A percentile compares a stretch with the other conserved stretches of the same genome.
These are phyloP conservation scores for Cercospora canescens DNA, from an alignment of 2,329 filamentous ascomycete genomes.

Conservation along the genomic window DNA sequence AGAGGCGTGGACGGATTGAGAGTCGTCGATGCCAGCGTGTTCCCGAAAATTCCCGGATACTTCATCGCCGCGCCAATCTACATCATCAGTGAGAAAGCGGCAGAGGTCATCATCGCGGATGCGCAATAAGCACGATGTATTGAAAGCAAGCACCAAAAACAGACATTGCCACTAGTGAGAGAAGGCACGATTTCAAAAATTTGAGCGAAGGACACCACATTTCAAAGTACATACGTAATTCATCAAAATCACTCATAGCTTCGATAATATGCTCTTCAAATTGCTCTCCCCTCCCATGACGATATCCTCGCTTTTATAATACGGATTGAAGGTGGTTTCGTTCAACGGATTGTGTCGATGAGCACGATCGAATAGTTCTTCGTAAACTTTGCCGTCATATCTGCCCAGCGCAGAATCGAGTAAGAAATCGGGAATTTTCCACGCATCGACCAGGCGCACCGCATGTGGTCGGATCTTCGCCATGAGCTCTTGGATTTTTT, in stretches of 20 bases:
- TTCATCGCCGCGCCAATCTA: slow-evolving; percentile 55
- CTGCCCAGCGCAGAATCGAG: slow-evolving; percentile 54
- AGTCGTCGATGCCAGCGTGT: slow-evolving; percentile 63
- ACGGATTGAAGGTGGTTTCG: slow-evolving; percentile 50
- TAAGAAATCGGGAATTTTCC: slow-evolving; percentile 55
- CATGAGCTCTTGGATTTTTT: slow-evolving; percentile 50
- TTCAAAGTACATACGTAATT: not conserved
- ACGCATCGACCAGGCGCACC: slow-evolving; percentile 53
- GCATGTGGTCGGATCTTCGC: slow-evolving; percentile 51
- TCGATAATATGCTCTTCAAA: slow-evolving; percentile 32
- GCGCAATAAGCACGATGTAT: not conserved
- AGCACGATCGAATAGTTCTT: slow-evolving; percentile 53
- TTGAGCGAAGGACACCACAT: not conserved
- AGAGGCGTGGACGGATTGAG: slow-evolving; percentile 50
- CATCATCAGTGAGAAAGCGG: slow-evolving; percentile 62
- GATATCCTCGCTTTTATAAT: slow-evolving; percentile 52
- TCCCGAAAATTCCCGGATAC: slow-evolving; percentile 56
- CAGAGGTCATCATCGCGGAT: slow-evolving; percentile 51
- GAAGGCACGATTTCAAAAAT: not conserved
- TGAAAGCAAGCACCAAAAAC: not conserved
- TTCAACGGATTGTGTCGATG: slow-evolving; percentile 56
- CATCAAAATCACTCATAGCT: slow-evolving; percentile 26
- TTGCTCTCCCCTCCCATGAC: slow-evolving; percentile 44
- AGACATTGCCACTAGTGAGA: not conserved
- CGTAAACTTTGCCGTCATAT: slow-evolving; percentile 55